Evolutionary conservation across 306 rosid species (phyloP).

Genomic region (Trichosanthes cucumerina): DNA sequence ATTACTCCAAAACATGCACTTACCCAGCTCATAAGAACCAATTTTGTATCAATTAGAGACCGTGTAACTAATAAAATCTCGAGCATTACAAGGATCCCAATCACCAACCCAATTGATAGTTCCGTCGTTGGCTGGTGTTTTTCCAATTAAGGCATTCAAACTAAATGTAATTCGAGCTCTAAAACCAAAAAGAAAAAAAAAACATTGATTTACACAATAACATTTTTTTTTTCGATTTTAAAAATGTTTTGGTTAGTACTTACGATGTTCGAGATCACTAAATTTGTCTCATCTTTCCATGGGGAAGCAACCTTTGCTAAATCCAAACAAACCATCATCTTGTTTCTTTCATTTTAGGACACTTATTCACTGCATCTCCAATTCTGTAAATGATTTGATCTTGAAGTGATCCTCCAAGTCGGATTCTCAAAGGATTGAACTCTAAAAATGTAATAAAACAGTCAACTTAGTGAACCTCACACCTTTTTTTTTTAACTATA

Average conservation of each 20-base stretch:
- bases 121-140: conserved; percentile 15
- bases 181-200: background rate
- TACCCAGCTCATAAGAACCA: conserved; percentile 43
- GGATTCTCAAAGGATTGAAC: conserved; percentile 39
- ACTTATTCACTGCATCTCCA: conserved; percentile 14
- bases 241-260: background rate
- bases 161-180: conserved; percentile 49
- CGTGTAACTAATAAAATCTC: conserved; percentile 36
- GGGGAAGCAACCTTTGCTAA: conserved; percentile 36
- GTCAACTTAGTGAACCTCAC: background rate
- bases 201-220: background rate
- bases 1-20: too few relatives aligned
- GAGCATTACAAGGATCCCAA: conserved; percentile 44
- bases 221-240: too few relatives aligned
- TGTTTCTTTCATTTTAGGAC: conserved; percentile 21
- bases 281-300: conserved; percentile 43
- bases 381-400: conserved; percentile 44
- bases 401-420: conserved; percentile 67
- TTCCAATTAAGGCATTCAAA: conserved; percentile 47
- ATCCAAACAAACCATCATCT: conserved; percentile 35
- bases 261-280: conserved; percentile 21
- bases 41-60: conserved; percentile 46
- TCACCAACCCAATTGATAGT: conserved; percentile 26
- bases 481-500: too few relatives aligned
- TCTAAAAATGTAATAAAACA: background rate